phyloP scores from a whole-genome alignment of 345 rosid genomes.

The Moringa oleifera region DNA sequence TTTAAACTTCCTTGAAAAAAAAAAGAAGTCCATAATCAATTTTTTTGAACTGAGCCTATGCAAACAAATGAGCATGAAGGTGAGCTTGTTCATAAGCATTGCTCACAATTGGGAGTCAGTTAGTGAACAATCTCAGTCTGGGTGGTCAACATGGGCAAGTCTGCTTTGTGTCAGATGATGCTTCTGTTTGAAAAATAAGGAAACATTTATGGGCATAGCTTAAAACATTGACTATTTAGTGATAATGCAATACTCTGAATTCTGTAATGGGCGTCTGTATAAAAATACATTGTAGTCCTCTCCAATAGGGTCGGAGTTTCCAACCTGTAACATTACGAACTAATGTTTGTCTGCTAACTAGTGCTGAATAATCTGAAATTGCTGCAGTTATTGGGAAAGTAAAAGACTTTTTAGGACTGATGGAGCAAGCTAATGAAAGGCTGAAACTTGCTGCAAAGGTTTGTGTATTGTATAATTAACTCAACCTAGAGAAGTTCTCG shows the following conservation, averaged over 20 bases:
- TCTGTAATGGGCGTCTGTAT: neutral
- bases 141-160: too few species aligned
- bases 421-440: constrained; percentile 65
- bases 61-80: too few species aligned
- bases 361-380: neutral
- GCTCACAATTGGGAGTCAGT: too few species aligned
- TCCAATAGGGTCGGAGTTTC: neutral
- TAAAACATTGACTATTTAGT: too few species aligned
- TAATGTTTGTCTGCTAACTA: neutral
- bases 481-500: neutral
- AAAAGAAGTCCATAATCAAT: too few species aligned
- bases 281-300: neutral
- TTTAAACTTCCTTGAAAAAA: too few species aligned
- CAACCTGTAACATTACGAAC: too few species aligned
- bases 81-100: too few species aligned
- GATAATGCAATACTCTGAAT: neutral
- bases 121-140: too few species aligned
- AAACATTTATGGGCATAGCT: neutral
- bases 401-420: constrained; percentile 60
- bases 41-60: too few species aligned
- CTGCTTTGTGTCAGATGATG: too few species aligned
- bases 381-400: constrained; percentile 60
- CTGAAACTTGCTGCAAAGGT: constrained; percentile 60
- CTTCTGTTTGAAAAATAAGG: neutral
- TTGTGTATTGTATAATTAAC: neutral